Conservation (phyloP, 2,329 filamentous ascomycete genomes). For the Penicillium capsulatum region DNA sequence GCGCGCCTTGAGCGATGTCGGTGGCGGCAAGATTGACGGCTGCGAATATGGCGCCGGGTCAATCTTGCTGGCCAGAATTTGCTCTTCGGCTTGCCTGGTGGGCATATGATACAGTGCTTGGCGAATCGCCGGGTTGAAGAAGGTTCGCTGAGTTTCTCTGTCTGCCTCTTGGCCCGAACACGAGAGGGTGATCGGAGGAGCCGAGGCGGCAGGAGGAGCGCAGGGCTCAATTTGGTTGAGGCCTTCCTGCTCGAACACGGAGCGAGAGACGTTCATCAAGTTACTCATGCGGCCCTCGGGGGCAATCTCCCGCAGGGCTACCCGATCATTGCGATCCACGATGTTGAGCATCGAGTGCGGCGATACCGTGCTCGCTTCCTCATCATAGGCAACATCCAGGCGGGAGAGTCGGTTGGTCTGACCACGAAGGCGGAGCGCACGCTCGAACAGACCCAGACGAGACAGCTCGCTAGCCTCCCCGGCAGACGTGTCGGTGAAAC, state of each 20-base stretch:
- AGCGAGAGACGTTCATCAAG: slow-evolving; percentile 72
- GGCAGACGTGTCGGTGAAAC: slow-evolving; percentile 74
- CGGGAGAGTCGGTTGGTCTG: slow-evolving; percentile 57
- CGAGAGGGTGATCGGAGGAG: slow-evolving; percentile 77
- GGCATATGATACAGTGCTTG: slow-evolving; percentile 66
- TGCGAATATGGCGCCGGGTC: slow-evolving; percentile 52
- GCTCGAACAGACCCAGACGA: slow-evolving; percentile 67
- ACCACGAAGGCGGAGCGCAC: slow-evolving; percentile 58
- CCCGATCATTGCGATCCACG: slow-evolving; percentile 62
- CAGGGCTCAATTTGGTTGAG: slow-evolving; percentile 77
- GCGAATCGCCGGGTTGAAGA: slow-evolving; percentile 77
- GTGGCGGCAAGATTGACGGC: slow-evolving; percentile 71
- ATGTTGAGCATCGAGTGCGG: slow-evolving; percentile 79
- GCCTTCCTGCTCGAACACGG: slow-evolving; percentile 64
- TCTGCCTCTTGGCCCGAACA: slow-evolving; percentile 64
- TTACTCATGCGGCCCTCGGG: slow-evolving; percentile 66
- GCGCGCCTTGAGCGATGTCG: slow-evolving; percentile 73
- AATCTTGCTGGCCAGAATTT: slow-evolving; percentile 68
- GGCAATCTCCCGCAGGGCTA: slow-evolving; percentile 65
- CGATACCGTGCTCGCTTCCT: slow-evolving; percentile 62
- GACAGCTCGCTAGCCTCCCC: slow-evolving; percentile 68
- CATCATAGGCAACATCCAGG: slow-evolving; percentile 64
- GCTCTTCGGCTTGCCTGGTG: slow-evolving; percentile 61
- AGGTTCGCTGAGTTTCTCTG: slow-evolving; percentile 60
- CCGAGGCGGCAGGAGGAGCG: slow-evolving; percentile 70